These are phyloP conservation scores for Funneliformis mosseae DNA, from an alignment of 192 early-diverging fungal genomes.

Conservation along the genomic window DNA sequence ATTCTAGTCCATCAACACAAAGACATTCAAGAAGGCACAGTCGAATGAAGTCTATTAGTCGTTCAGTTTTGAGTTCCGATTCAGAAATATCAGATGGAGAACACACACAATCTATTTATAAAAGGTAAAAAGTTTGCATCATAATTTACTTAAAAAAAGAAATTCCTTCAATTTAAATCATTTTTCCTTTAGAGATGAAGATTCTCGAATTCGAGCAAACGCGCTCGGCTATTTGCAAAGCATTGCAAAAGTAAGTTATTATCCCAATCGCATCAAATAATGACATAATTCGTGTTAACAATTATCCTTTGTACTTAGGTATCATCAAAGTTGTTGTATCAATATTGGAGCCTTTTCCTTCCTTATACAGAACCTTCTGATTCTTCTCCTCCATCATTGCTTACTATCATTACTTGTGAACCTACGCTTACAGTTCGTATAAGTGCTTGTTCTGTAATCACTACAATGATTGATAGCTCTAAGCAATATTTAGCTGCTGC, in stretches of 20 bases:
- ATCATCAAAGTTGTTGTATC: slow-evolving; percentile 51
- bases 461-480: slow-evolving; percentile 50
- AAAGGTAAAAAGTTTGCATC: slow-evolving; percentile 1
- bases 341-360: slow-evolving; percentile 57
- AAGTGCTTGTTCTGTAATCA: slow-evolving; percentile 48
- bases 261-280: background rate
- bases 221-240: slow-evolving; percentile 54
- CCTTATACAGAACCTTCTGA: slow-evolving; percentile 41
- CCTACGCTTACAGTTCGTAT: slow-evolving; percentile 48
- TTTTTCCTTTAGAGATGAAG: slow-evolving; percentile 17
- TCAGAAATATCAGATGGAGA: slow-evolving; percentile 59
- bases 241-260: slow-evolving; percentile 43
- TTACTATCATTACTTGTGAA: slow-evolving; percentile 53
- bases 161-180: background rate
- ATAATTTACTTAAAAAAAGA: background rate
- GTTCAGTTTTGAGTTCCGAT: slow-evolving; percentile 46
- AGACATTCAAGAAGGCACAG: background rate
- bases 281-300: background rate
- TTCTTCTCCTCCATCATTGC: slow-evolving; percentile 44
- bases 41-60: slow-evolving; percentile 4
- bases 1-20: background rate
- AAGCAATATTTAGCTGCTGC: slow-evolving; percentile 58
- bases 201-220: slow-evolving; percentile 48
- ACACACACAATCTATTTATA: background rate
- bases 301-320: slow-evolving; percentile 34